Base-by-base conservation (phyloP, 2,329 filamentous ascomycete species). In the Huntiella decipiens region DNA sequence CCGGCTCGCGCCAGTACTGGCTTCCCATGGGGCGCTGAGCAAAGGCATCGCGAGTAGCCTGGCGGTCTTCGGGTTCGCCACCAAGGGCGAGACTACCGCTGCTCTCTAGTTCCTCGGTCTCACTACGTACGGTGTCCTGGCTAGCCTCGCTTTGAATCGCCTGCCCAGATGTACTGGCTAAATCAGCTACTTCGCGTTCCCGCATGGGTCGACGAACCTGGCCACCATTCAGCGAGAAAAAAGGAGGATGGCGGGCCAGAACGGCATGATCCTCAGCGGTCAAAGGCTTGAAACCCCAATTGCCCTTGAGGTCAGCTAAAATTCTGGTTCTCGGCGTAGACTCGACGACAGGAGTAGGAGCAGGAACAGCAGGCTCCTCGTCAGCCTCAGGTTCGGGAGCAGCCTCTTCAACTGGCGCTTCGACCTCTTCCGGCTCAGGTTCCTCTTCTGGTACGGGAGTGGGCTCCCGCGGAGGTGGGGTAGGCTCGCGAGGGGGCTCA, bases 21-120 rank as follows among this genome's bases (percentile, higher is more conserved):
- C 84, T 77, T 10, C 74, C 75, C 49, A 76, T 74, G 43, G 77
- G 72, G 50, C 77, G 71, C 49, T 74, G 71, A 38, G 71, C 68
- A 36, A 71, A 71, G 35, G 61, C 61, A 43, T 74, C 71, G 13
- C 67, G 65, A 13, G 61, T 56, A 38, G 63, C 62, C 16, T 84
- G 79, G 51, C 73, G 70, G 53, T 93, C 85, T 58, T 96, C 88
- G 0, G 88, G 88, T 58, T 96, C 88, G 38, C 88, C 88, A 48
- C 88, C 88, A 13, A 96, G 70, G 49, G 92, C 87, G 48, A 91
- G 68, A 58, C 88, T 96, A 11, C 76, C 75, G 39, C 82, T 83
- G 53, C 82, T 82, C 60, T 91, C 86, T 1, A 77, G 75, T 47
- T 81, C 79, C 40, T 69, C 68, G 4, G 58, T 57, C 2, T 57